Percentiles rank a stretch among this genome's conserved stretches.
phyloP scores from a whole-genome alignment of 441 rosid species.

The Populus hybrid region DNA sequence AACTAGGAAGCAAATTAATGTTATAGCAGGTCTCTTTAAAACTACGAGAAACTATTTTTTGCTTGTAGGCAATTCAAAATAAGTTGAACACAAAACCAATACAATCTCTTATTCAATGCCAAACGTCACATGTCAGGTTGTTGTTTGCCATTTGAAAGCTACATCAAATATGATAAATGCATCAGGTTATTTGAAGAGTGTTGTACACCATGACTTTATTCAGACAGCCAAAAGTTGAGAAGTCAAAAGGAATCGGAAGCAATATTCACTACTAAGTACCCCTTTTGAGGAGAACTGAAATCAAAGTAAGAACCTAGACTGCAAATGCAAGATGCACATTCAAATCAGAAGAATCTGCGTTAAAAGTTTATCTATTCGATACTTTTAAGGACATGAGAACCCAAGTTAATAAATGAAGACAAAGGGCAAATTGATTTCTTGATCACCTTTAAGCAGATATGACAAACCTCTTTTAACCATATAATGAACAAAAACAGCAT shows the following conservation, averaged over 20 bases:
- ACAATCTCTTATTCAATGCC: no score
- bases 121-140: no score
- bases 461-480: background rate
- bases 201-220: no score
- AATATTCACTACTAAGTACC: background rate
- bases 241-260: background rate
- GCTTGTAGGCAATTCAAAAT: no score
- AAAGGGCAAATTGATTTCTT: background rate
- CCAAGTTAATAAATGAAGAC: background rate
- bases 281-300: background rate
- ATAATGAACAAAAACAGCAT: background rate
- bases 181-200: no score
- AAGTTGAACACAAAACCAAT: no score
- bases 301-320: background rate
- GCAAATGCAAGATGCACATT: background rate
- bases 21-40: no score
- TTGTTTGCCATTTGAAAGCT: no score
- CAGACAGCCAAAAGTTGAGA: background rate
- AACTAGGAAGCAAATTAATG: no score
- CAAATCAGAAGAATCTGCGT: background rate
- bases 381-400: background rate
- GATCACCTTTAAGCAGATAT: background rate
- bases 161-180: no score
- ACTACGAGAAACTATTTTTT: no score
- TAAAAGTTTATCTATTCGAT: background rate